Conservation (phyloP, 805 yeast genomes). For the Candida multigemmis region DNA sequence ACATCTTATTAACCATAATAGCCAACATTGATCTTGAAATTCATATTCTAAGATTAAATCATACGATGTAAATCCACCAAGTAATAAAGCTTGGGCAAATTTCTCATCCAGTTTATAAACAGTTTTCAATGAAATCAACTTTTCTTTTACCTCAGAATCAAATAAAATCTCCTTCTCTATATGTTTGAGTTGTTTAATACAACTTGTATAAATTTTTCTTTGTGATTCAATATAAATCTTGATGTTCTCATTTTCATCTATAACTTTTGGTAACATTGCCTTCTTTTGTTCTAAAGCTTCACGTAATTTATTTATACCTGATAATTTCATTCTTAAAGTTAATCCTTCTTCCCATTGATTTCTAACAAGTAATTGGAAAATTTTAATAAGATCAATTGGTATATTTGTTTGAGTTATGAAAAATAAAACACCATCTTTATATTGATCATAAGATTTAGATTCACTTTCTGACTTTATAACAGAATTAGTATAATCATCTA, state of each 20-base stretch:
- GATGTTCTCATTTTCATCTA: constrained; percentile 11
- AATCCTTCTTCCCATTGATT: constrained; percentile 35
- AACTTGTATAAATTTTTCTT: constrained; percentile 32
- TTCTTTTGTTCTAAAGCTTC: constrained; percentile 45
- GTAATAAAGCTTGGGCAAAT: constrained; percentile 45
- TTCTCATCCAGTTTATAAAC: constrained; percentile 45
- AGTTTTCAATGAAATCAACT: constrained; percentile 45
- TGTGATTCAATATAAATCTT: constrained; percentile 43
- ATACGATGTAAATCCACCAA: constrained; percentile 46
- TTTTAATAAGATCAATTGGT: constrained; percentile 36
- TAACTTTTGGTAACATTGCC: constrained; percentile 22
- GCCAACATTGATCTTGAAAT: constrained; percentile 48
- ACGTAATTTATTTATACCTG: constrained; percentile 49
- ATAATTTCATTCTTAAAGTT: constrained; percentile 48
- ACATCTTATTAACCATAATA: constrained; percentile 57
- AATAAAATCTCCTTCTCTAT: constrained; percentile 38
- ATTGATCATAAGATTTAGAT: constrained; percentile 6
- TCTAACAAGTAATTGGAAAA: constrained; percentile 48
- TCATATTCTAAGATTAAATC: constrained; percentile 41
- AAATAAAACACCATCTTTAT: constrained; percentile 29
- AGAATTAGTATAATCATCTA: constrained; percentile 31
- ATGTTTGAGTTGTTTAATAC: constrained; percentile 36
- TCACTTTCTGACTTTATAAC: constrained; percentile 8
- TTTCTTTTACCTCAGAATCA: constrained; percentile 27
- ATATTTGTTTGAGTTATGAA: constrained; percentile 23